Evolutionary conservation across 2,329 filamentous ascomycete genomes (phyloP), one percentile per base, ranked within the genome.

Genomic region (Aspergillus pseudonomiae): DNA sequence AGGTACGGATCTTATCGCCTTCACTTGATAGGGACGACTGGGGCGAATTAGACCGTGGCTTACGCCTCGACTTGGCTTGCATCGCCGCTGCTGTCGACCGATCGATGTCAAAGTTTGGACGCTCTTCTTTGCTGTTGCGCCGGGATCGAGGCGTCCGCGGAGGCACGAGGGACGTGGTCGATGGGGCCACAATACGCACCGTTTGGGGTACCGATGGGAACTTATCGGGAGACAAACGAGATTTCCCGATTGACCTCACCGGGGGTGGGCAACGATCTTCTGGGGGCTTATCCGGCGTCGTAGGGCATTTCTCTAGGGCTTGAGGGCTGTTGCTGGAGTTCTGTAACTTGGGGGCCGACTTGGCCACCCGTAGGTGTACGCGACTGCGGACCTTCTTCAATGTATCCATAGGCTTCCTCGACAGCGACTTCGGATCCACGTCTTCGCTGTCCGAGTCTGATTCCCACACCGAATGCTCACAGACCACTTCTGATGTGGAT

Each of bases 381-480:
- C 75, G 73, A 56, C 77, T 79, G 50, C 77, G 77, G 9, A 79
- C 77, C 63, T 79, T 79, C 52, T 77, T 77, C 55, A 79, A 62
- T 0, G 76, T 79, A 45, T 79, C 77, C 11, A 79, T 79, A 1
- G 77, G 76, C 14, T 73, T 75, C 12, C 74, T 71, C 2, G 76
- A 78, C 19, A 77, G 66, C 0, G 77, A 77, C 62, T 73, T 77
- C 41, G 73, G 75, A 21, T 71, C 73, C 10, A 70, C 60, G 0
- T 74, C 77, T 60, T 78, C 77, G 6, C 65, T 72, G 21, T 79
- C 77, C 0, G 77, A 79, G 54, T 79, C 77, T 0, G 77, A 78
- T 53, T 79, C 77, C 77, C 77, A 79, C 0, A 79, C 75, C 0
- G 77, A 79, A 21, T 78, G 77, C 60, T 79, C 77, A 26, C 70